Evolutionary conservation across 805 yeast species (phyloP), one percentile per base, ranked within the genome.

Genomic region (Ogataea naganishii): DNA sequence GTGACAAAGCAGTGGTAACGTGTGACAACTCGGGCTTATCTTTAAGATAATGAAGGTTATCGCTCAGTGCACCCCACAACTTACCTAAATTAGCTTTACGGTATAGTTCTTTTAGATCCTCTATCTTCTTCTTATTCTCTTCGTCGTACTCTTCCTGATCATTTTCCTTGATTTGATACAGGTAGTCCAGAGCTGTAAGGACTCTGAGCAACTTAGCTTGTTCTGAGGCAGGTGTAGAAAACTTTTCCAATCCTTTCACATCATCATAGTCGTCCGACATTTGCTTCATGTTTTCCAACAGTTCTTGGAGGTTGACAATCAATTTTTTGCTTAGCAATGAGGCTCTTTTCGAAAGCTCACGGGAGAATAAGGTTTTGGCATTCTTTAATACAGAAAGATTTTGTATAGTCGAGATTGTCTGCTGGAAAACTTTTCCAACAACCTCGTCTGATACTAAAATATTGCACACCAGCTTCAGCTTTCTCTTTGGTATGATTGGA

Each of bases 121-220:
- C 69, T 13, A 64, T 48, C 27, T 60, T 70, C n/a, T 40, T 26
- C 18, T 29, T 27, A 20, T 29, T 23, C 14, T 38, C 30, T 5
- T 21, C 21, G 15, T 47, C 44, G 20, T 46, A 44, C 3, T 39
- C 41, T 8, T 48, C 47, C 18, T 43, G 48, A 7, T 46, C 46
- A 11, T 35, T 35, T 14, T 34, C 29, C 44, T 59, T 56, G 1
- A 62, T 47, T 30, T 77, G 84, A 51, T 72, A 80, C 47, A 88
- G 62, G 42, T 80, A 84, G 44, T 88, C 96, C 34, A 88, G 64
- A 0, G 96, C 95, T 1, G 96, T 86, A 36, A 88, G 62, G 3
- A 85, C 76, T 30, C 95, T 67, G 32, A 89, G 60, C n/a, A 92
- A 56, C 45, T 85, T 86, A 6, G 96, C 82, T 50, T 92, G 97